These are phyloP conservation scores for Boletus tomentosulus DNA, from an alignment of 768 basidiomycete species.

Conservation along the genomic window DNA sequence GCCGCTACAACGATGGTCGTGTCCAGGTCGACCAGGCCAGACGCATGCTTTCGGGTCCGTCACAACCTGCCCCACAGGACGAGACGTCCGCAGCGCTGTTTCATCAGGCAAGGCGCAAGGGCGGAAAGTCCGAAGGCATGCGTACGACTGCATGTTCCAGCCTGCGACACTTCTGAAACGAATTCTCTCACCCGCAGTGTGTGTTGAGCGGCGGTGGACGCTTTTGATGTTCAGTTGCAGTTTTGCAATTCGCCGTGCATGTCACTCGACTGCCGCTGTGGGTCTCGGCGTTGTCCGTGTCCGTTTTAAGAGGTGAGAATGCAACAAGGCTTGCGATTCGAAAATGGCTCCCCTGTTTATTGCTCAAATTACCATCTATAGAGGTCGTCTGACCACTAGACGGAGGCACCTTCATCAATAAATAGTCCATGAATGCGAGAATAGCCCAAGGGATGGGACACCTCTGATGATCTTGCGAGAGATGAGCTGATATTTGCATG, in stretches of 20 bases:
- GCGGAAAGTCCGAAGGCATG: too few relatives aligned
- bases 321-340: not conserved
- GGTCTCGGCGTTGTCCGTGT: not conserved
- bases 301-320: not conserved
- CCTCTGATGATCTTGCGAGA: not conserved
- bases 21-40: not conserved
- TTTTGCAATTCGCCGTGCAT: conserved; percentile 3
- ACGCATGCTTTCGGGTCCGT: not conserved
- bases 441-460: not conserved
- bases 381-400: not conserved
- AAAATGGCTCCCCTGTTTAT: not conserved
- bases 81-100: not conserved
- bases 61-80: not conserved
- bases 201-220: not conserved
- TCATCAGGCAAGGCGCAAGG: not conserved
- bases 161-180: conserved; percentile 13
- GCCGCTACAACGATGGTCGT: not conserved
- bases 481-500: not conserved
- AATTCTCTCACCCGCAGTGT: conserved; percentile 1
- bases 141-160: conserved; percentile 5
- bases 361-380: not conserved
- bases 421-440: not conserved
- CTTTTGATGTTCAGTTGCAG: conserved; percentile 1
- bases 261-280: too few relatives aligned
- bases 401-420: not conserved